Base-by-base conservation (phyloP, 75 land plant genomes). In the Pinus tabuliformis region DNA sequence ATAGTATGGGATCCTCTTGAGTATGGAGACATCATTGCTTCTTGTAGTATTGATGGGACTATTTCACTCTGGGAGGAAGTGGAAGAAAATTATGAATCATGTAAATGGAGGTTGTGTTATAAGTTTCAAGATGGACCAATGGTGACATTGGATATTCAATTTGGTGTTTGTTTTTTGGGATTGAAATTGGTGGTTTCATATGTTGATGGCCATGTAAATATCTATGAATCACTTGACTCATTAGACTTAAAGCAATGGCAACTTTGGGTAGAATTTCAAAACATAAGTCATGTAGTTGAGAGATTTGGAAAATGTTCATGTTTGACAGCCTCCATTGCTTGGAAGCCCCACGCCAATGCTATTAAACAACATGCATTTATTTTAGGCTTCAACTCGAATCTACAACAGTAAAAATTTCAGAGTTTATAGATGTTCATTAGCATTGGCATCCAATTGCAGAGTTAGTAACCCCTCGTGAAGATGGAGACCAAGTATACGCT, bases 361-460 rank as follows among this genome's bases (percentile, higher is more conserved):
- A 70, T 49, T 59, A 88, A 81, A 70, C 86, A 84, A 70, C 82
- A 88, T 54, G 84, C 89, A 30, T 96, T 96, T 89, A 88, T 84
- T 21, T 20, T 96, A 33, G 99, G 95, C 26, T 94, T 82, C 71
- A 85, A 82, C 73, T 86, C 97, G 24, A 66, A 91, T 78, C 77
- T 78, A 2, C 83, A 86, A 20, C 83, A 86, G 61, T 78, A n/a
- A n/a, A 96, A 97, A 84, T 97, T 11, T 97, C 97, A 97, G 93
- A 94, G 74, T 97, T 97, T 83, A 85, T 87, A 39, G 85, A 91
- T 76, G 89, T 84, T 73, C 93, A 92, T 81, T 92, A 93, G 61
- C 83, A 91, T 56, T 97, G 99, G 98, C 81, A 92, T 66, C 91
- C 92, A 73, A 87, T 94, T 74, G 95, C 98, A 20, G 95, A 94